phyloP scores from a whole-genome alignment of 345 rosid species.

The Gossypium sturtianum region DNA sequence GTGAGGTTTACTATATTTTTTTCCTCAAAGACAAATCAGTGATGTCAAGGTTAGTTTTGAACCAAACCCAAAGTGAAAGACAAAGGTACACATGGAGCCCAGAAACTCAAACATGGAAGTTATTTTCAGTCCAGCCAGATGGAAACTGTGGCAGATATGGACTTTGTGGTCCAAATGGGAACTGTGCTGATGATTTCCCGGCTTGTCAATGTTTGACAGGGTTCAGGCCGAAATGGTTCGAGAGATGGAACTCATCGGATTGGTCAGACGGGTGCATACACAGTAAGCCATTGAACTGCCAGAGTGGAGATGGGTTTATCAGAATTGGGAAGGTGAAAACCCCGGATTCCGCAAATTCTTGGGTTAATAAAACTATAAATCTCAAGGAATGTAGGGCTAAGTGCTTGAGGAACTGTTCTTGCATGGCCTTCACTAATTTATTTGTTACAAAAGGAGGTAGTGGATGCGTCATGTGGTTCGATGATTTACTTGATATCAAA shows the following conservation, averaged over 20 bases:
- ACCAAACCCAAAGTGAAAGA: neutral
- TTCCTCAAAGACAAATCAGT: slow-evolving; percentile 4
- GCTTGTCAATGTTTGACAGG: slow-evolving; percentile 36
- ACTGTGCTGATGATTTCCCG: slow-evolving; percentile 30
- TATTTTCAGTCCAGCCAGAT: neutral
- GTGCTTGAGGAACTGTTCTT: slow-evolving; percentile 17
- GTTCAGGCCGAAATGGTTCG: slow-evolving; percentile 24
- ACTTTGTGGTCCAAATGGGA: slow-evolving; percentile 34
- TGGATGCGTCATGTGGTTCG: slow-evolving; percentile 16
- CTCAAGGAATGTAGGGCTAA: slow-evolving; percentile 4
- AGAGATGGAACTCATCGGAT: slow-evolving; percentile 31
- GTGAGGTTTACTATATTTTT: slow-evolving; percentile 26
- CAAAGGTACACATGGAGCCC: neutral
- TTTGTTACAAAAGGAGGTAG: slow-evolving; percentile 3
- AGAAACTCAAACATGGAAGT: neutral
- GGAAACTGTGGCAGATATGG: neutral
- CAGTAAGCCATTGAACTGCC: slow-evolving; percentile 26
- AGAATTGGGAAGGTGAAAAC: slow-evolving; percentile 24
- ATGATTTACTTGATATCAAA: slow-evolving; percentile 16
- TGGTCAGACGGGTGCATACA: slow-evolving; percentile 40
- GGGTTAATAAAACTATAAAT: slow-evolving; percentile 7
- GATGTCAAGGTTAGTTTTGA: neutral
- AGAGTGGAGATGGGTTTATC: slow-evolving; percentile 29
- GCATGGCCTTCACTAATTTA: slow-evolving; percentile 7
- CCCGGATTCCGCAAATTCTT: slow-evolving; percentile 32